Percentiles rank a stretch among this genome's conserved stretches.
phyloP scores from a whole-genome alignment of 2,329 filamentous ascomycete genomes.

The Penicillium sp. region DNA sequence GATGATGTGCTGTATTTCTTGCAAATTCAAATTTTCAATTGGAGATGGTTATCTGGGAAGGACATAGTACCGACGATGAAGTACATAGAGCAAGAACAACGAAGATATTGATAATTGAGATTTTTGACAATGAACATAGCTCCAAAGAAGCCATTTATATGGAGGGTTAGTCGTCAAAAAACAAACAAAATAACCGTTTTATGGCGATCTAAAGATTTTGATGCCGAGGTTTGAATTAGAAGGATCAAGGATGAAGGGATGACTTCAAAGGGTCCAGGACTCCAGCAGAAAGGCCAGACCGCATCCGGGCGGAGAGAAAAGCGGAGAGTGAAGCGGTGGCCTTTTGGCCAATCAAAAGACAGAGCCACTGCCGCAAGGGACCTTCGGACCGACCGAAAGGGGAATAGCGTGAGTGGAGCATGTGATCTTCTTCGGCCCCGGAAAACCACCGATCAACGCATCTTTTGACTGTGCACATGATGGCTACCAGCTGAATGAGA shows the following conservation, averaged over 20 bases:
- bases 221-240: too few species aligned
- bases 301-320: background rate
- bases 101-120: too few species aligned
- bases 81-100: too few species aligned
- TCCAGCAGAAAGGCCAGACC: background rate
- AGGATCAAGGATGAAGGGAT: too few species aligned
- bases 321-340: background rate
- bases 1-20: background rate
- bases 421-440: constrained; percentile 26
- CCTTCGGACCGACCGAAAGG: background rate
- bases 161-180: too few species aligned
- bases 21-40: too few species aligned
- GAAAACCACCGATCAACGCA: constrained; percentile 25
- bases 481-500: constrained; percentile 1
- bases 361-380: background rate
- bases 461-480: constrained; percentile 20
- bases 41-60: too few species aligned
- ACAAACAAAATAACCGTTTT: background rate
- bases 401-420: constrained; percentile 24
- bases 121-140: too few species aligned
- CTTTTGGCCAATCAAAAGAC: background rate
- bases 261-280: background rate
- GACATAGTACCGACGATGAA: too few species aligned
- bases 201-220: background rate
- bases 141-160: too few species aligned